Evolutionary conservation across 2,329 filamentous ascomycete genomes (phyloP).

Genomic region (Fusarium fujikuroi): DNA sequence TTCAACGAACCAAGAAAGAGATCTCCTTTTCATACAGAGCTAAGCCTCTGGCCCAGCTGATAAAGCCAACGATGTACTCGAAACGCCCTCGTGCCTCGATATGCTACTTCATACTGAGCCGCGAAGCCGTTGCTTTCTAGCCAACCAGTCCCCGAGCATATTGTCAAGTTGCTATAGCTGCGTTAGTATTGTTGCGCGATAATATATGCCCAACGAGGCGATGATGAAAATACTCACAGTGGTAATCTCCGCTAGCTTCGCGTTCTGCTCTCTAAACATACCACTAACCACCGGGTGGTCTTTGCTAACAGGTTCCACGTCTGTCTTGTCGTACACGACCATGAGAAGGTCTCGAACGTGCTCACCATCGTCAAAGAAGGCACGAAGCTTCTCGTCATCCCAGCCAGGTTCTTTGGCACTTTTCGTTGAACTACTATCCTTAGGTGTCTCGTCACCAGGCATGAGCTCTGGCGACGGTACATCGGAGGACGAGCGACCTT

Average conservation of each 20-base stretch:
- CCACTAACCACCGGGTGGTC: slow-evolving; percentile 86
- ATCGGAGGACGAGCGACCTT: slow-evolving; percentile 70
- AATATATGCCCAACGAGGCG: neutral
- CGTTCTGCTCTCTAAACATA: slow-evolving; percentile 88
- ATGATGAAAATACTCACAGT: slow-evolving; percentile 60
- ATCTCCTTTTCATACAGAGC: slow-evolving; percentile 24
- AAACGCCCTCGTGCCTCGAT: neutral
- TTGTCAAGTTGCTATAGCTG: slow-evolving; percentile 78
- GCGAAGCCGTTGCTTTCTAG: slow-evolving; percentile 73
- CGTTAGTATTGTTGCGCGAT: slow-evolving; percentile 26
- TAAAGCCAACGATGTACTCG: slow-evolving; percentile 1
- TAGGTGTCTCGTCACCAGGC: slow-evolving; percentile 55
- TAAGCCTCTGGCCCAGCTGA: slow-evolving; percentile 11
- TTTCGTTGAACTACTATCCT: slow-evolving; percentile 52
- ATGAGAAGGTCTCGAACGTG: slow-evolving; percentile 91
- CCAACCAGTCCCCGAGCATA: slow-evolving; percentile 84
- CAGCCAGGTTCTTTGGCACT: slow-evolving; percentile 66
- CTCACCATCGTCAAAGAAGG: slow-evolving; percentile 89
- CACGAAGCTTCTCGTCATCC: slow-evolving; percentile 86
- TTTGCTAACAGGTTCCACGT: slow-evolving; percentile 79
- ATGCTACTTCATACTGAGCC: slow-evolving; percentile 54
- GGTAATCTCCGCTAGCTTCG: slow-evolving; percentile 86
- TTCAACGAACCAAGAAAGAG: slow-evolving; percentile 42
- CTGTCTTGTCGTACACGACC: slow-evolving; percentile 92
- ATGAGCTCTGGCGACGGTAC: slow-evolving; percentile 72